phyloP scores from a whole-genome alignment of 768 basidiomycete species.

The Russula brevipes region DNA sequence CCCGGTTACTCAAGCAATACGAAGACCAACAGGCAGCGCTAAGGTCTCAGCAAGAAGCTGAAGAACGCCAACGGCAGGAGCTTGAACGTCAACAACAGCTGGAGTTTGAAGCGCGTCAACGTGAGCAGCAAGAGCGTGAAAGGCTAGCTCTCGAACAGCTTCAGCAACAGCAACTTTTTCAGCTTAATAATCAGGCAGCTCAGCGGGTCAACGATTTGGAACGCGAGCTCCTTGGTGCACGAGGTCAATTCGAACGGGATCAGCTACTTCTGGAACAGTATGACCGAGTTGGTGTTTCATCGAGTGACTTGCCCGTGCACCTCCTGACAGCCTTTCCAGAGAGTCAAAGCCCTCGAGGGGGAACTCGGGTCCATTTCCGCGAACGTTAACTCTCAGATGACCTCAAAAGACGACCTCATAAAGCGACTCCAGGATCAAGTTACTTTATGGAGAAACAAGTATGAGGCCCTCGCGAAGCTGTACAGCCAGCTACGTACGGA shows the following conservation, averaged over 20 bases:
- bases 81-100: conserved; percentile 71
- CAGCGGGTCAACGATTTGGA: conserved; percentile 80
- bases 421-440: conserved; percentile 96
- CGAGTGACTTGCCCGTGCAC: background rate
- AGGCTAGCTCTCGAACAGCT: conserved; percentile 86
- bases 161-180: conserved; percentile 74
- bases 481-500: conserved; percentile 98
- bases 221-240: conserved; percentile 83
- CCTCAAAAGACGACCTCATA: conserved; percentile 92
- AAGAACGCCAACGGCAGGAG: conserved; percentile 76
- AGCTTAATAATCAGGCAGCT: conserved; percentile 70
- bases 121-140: conserved; percentile 82
- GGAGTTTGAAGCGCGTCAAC: conserved; percentile 88
- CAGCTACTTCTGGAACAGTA: conserved; percentile 98
- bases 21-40: conserved; percentile 92
- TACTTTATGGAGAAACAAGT: conserved; percentile 95
- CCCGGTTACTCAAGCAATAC: conserved; percentile 90
- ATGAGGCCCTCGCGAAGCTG: conserved; percentile 95
- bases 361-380: conserved; percentile 70
- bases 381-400: conserved; percentile 80
- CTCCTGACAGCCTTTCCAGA: conserved; percentile 39
- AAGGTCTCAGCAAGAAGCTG: conserved; percentile 72
- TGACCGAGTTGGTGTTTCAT: conserved; percentile 65
- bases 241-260: conserved; percentile 96
- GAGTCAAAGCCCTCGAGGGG: conserved; percentile 92